Conservation (phyloP, 306 rosid genomes). For the Mucuna pruriens region DNA sequence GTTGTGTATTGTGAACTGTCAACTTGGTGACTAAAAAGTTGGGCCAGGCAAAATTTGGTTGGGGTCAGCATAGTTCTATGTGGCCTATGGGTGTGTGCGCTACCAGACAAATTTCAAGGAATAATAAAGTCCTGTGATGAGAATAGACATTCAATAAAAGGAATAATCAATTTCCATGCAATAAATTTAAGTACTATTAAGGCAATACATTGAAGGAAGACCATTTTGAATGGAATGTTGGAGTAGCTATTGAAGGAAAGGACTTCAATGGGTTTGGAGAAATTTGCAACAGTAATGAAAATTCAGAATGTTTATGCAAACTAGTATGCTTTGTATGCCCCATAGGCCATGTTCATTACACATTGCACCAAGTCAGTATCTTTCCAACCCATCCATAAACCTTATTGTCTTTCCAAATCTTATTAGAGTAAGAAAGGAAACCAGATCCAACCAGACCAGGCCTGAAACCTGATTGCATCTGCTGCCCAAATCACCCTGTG, state of each 20-base stretch:
- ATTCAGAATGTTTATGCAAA: neutral
- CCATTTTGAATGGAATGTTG: neutral
- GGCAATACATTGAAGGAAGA: neutral
- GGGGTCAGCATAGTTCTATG: neutral
- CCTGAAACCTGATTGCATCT: neutral
- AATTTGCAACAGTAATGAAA: neutral
- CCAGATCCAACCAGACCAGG: neutral
- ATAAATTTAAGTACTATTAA: neutral
- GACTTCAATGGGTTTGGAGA: neutral
- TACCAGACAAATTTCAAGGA: neutral
- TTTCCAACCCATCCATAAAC: neutral
- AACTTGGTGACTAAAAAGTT: neutral
- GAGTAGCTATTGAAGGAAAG: neutral
- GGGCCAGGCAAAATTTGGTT: neutral
- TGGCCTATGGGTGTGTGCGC: neutral
- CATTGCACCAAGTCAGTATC: neutral
- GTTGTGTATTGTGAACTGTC: neutral
- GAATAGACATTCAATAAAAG: neutral
- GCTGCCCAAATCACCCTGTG: neutral
- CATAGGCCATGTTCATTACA: neutral
- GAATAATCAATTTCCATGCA: neutral
- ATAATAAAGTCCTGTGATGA: neutral
- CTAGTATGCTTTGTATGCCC: neutral
- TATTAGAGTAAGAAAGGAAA: neutral
- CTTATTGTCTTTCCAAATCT: neutral